Evolutionary conservation across 495 filamentous ascomycete species (phyloP).

Genomic region (Cercophora sp.): DNA sequence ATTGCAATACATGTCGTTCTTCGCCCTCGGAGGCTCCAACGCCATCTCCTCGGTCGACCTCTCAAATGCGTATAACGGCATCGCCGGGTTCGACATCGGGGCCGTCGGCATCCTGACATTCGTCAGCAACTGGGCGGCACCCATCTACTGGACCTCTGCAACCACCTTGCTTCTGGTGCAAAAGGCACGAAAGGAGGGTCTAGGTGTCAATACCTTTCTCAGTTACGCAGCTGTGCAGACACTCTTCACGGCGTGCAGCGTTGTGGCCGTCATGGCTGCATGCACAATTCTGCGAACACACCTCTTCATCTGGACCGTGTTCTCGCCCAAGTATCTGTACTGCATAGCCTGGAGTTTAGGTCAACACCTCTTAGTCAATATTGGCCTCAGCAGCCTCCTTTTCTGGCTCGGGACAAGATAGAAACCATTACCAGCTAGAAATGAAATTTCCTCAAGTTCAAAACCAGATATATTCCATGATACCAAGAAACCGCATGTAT

Average conservation of each 20-base stretch:
- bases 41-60: conserved; percentile 86
- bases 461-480: no score
- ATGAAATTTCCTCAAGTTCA: no score
- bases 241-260: conserved; percentile 55
- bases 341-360: conserved; percentile 78
- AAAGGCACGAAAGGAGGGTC: conserved; percentile 10
- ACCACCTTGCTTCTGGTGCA: conserved; percentile 52
- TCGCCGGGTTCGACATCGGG: conserved; percentile 62
- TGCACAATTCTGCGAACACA: conserved; percentile 82
- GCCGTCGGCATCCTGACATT: conserved; percentile 79
- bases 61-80: conserved; percentile 78
- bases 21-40: conserved; percentile 87
- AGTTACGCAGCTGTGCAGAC: conserved; percentile 60
- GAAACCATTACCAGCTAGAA: background rate
- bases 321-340: conserved; percentile 94
- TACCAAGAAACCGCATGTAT: no score
- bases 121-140: conserved; percentile 83
- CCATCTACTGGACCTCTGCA: conserved; percentile 77
- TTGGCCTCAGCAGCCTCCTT: conserved; percentile 53
- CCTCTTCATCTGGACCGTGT: conserved; percentile 98
- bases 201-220: conserved; percentile 22
- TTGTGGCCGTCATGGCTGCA: conserved; percentile 77
- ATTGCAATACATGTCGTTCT: conserved; percentile 75
- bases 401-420: conserved; percentile 43
- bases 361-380: conserved; percentile 72